phyloP scores from a whole-genome alignment of 495 filamentous ascomycete species.

The Penicillium ochrochloron region DNA sequence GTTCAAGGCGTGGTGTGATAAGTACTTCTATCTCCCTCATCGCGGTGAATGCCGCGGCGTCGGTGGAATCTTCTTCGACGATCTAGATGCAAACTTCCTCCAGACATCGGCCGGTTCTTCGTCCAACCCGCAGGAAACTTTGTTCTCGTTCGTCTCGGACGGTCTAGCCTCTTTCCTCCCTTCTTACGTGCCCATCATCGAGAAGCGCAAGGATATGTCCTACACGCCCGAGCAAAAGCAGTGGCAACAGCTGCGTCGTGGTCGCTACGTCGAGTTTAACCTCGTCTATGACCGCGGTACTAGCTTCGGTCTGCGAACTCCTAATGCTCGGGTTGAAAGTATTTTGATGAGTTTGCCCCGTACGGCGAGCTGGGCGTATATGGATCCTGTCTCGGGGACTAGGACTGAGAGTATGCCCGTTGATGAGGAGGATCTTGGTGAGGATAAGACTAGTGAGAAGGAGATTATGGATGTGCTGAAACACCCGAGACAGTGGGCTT shows the following conservation, averaged over 20 bases:
- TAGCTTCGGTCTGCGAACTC: constrained; percentile 91
- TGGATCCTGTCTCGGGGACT: constrained; percentile 67
- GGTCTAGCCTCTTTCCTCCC: constrained; percentile 87
- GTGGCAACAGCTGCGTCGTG: constrained; percentile 94
- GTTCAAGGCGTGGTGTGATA: constrained; percentile 98
- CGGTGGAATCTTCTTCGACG: constrained; percentile 98
- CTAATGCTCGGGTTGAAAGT: constrained; percentile 89
- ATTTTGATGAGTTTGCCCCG: constrained; percentile 96
- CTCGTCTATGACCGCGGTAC: constrained; percentile 96
- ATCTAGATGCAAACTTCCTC: constrained; percentile 74
- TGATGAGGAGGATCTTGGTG: constrained; percentile 46
- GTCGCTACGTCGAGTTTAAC: constrained; percentile 98
- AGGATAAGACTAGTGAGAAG: constrained; percentile 59
- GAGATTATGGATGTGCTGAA: constrained; percentile 80
- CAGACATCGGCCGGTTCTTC: constrained; percentile 50
- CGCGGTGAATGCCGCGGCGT: constrained; percentile 86
- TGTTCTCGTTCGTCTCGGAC: constrained; percentile 89
- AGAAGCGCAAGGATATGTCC: constrained; percentile 86
- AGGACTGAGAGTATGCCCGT: constrained; percentile 40
- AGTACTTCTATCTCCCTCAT: constrained; percentile 94
- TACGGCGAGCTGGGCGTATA: constrained; percentile 93
- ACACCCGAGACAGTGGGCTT: constrained; percentile 91
- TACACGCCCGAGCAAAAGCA: constrained; percentile 84
- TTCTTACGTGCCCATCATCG: constrained; percentile 87
- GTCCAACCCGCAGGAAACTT: constrained; percentile 84